Base-by-base conservation (phyloP, 176 grass and related monocot genomes). In the Musa schizocarpa region DNA sequence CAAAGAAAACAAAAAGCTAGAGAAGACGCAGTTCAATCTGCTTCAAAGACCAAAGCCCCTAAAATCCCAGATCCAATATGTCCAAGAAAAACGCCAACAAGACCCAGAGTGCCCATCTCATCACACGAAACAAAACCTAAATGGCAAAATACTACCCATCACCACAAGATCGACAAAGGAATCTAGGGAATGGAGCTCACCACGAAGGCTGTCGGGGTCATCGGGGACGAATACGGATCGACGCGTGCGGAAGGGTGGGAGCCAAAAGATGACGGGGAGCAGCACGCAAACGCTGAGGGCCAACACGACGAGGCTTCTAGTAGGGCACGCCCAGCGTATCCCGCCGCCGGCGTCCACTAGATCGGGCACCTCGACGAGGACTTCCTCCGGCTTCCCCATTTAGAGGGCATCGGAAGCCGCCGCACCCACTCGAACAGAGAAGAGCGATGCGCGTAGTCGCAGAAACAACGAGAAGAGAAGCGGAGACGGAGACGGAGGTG, bases 321-420 rank as follows among this genome's bases (percentile, higher is more conserved):
- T 71, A n/a, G 89, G 83, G 9, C 43, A 11, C 6, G 1, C 20
- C 24, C 69, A 56, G 25, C 54, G 9, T 23, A 23, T 63, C 53
- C 12, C 12, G 68, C 29, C 34, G 34, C 6, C 26, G n/a, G 6
- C 27, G 26, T 66, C 52, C 56, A n/a, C 25, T 22, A 82, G 72
- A 72, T 53, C 84, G 63, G 78, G 77, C 63, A 79, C 72, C 77
- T 76, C 80, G 86, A 86, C 77, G 77, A 81, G 85, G 64, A 85
- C 77, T 81, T 86, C 89, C 77, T 81, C 83, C 83, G 83, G 86
- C 86, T 92, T 92, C 78, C 89, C 86, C 86, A 88, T 92, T 85
- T 83, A 76, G 83, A 77, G 89, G 52, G 72, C 72, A 74, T 74
- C 72, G 72, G 72, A 74, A 56, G 72, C 24, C 52, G 13, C 53